Base-by-base conservation (phyloP, 345 rosid genomes). In the Physaria fendleri region DNA sequence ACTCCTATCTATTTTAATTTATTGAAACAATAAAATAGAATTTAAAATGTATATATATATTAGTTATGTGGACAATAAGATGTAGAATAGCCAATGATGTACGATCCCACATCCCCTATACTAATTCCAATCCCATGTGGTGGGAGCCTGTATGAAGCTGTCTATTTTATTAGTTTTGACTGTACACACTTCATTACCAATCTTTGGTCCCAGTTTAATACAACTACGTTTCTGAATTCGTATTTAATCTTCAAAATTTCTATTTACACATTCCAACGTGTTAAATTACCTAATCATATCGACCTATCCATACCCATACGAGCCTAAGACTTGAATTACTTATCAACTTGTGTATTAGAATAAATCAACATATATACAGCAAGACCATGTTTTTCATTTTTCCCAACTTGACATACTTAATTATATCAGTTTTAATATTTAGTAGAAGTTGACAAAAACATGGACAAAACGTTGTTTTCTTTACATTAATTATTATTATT, bases 121-220 rank as follows among this genome's bases (percentile, higher is more conserved):
- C 34, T 47, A 25, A 17, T 21, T 20, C 27, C 37, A 13, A 38
- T 18, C 57, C 57, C 58, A 66, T 57, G 64, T 56, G 57, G 58
- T 46, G n/a, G n/a, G n/a, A 57, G 57, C 64, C 64, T 66, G 34
- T 66, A 28, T 39, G 64, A 47, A 66, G 57, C 64, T 56, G 64
- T 38, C 64, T 56, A 45, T 46, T 65, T 65, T 37, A 33, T 3
- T 17, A 35, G 22, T 18, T 61, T 24, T 34, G 17, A 62, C 46
- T 65, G 62, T 44, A 24, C 43, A 43, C 54, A 43, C 54, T 44
- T 65, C 62, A 44, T 18, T 34, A 54, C 51, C 30, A 43, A 6
- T 5, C 12, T 60, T 25, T 56, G 71, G 64, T 28, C 56, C 49
- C 64, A 56, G 46, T 16, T 46, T 46, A 38, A 8, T 13, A 22